Conservation (phyloP, 1,139 yeast genomes). For the Diutina rugosa region DNA sequence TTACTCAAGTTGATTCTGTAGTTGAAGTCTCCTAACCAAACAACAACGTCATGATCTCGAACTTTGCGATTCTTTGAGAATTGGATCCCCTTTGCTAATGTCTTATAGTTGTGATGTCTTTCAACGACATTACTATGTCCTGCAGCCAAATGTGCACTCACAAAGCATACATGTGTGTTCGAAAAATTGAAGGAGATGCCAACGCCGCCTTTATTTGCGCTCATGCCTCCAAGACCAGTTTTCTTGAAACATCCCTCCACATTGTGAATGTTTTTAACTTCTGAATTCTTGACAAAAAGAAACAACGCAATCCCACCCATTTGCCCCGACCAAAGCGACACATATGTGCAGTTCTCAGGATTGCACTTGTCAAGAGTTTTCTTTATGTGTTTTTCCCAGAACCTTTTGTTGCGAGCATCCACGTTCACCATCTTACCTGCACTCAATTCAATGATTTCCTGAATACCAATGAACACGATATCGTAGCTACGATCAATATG, state of each 20-base stretch:
- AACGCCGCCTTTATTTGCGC: constrained; percentile 2
- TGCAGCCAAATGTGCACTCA: constrained; percentile 2
- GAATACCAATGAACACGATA: constrained; percentile 1
- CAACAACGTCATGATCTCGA: neutral
- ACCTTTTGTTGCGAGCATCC: neutral
- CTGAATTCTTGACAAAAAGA: neutral
- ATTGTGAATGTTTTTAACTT: neutral
- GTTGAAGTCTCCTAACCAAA: constrained; percentile 3
- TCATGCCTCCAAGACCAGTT: constrained; percentile 2
- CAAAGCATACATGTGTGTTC: neutral
- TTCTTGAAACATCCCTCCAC: neutral
- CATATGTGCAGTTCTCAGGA: neutral
- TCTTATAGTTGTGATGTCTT: constrained; percentile 1
- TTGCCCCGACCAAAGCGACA: neutral
- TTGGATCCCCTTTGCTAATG: neutral
- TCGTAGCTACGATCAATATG: neutral
- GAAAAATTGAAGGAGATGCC: neutral
- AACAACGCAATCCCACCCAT: constrained; percentile 2
- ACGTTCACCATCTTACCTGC: constrained; percentile 2
- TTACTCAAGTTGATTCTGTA: neutral
- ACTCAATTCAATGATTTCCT: constrained; percentile 1
- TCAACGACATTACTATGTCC: neutral
- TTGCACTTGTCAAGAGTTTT: neutral
- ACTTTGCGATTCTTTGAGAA: neutral
- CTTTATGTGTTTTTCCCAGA: neutral